phyloP scores from a whole-genome alignment of 305 asterid genomes.

The Rubia peregrina region DNA sequence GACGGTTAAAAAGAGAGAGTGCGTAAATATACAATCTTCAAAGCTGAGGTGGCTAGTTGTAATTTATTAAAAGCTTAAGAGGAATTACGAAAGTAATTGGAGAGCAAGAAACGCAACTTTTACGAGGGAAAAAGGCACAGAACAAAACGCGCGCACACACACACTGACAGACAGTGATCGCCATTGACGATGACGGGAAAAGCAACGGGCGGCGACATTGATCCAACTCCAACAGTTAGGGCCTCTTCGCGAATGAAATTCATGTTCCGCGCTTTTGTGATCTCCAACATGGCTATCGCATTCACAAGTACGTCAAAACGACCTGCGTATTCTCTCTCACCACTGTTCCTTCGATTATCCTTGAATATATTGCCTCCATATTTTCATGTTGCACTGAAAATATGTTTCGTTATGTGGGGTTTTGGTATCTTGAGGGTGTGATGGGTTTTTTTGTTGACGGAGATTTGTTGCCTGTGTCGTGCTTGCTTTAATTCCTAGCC shows the following conservation, averaged over 20 bases:
- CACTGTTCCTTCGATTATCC: not conserved
- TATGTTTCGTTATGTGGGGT: not conserved
- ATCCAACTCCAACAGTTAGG: not conserved
- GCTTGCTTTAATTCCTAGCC: conserved; percentile 12
- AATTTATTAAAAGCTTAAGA: not conserved
- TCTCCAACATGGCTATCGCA: conserved; percentile 51
- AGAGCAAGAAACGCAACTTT: not conserved
- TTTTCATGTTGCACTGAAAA: not conserved
- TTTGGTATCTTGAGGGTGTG: not conserved
- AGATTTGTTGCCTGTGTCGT: conserved; percentile 1
- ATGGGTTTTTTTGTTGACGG: not conserved
- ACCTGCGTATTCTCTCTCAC: not conserved
- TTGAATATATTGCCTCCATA: not conserved
- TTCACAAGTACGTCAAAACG: conserved; percentile 37
- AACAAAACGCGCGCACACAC: not conserved
- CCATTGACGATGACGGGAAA: not conserved
- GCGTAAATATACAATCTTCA: not conserved
- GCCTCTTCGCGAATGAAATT: conserved; percentile 33
- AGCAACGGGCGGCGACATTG: conserved; percentile 1
- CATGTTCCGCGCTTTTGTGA: conserved; percentile 55
- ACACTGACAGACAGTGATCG: too few species aligned
- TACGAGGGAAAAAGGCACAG: not conserved
- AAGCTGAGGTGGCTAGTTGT: not conserved
- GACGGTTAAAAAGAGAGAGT: too few species aligned
- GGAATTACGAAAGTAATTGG: not conserved